Base-by-base conservation (phyloP, 164 flowering plant species). In the Malania oleifera region DNA sequence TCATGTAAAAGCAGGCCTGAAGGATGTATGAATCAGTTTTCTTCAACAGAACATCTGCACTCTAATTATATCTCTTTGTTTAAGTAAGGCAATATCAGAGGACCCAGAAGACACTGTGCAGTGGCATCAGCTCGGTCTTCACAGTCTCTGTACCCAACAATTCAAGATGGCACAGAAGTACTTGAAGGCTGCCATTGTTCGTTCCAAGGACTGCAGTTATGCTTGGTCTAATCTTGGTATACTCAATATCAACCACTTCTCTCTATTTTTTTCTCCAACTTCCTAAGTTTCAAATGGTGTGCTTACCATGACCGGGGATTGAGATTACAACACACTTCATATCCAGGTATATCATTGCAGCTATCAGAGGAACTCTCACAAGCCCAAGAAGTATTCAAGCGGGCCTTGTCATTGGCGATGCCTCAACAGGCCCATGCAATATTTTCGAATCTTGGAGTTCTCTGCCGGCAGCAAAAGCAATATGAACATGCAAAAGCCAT, bases 121-220 rank as follows among this genome's bases (percentile, higher is more conserved):
- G 55, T 93, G 97, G 98, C 88, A 93, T 70, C 98, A 93, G 68
- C 82, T 93, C 50, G 98, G 98, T 29, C 87, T 86, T 57, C 88
- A 93, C 69, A 70, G 78, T 57, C 96, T 93, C 35, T 83, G 86
- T 57, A 80, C 84, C 18, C 82, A 68, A 69, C 84, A 86, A 49
- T 84, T 83, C 70, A 74, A 78, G 72, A 66, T 63, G n/a, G 82
- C 98, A n/a, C 86, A 86, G 53, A 86, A 80, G 68, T 93, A 83
- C 67, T 80, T 93, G 50, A 90, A 87, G 75, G 83, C 86, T 50
- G 90, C 97, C 38, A 73, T 84, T 52, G 81, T 85, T 26, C 83
- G 82, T 49, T 62, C 71, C 39, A 82, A 60, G 48, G 84, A 77
- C 5, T 84, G 86, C 69, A 70, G 83, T 71, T 87, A 77, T 69